phyloP scores from a whole-genome alignment of 2,329 filamentous ascomycete species.

The Lecanicillium sp. region DNA sequence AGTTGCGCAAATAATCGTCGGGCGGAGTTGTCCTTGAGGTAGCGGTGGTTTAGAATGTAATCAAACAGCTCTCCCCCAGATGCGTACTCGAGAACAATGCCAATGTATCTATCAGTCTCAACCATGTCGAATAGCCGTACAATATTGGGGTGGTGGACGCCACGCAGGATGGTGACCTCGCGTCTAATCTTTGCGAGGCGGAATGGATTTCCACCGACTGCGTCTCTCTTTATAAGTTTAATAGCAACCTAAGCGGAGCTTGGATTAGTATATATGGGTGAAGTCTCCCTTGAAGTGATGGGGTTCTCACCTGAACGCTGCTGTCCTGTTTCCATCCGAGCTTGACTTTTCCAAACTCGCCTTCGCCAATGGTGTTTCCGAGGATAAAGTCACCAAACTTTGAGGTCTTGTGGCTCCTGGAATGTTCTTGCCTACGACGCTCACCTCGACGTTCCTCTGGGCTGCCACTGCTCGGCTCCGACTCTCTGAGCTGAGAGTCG shows the following conservation, averaged over 20 bases:
- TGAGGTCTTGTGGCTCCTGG: slow-evolving; percentile 51
- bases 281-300: neutral
- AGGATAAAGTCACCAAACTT: slow-evolving; percentile 95
- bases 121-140: slow-evolving; percentile 97
- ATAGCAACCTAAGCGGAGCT: slow-evolving; percentile 69
- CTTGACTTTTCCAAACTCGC: slow-evolving; percentile 98
- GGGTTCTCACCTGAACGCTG: slow-evolving; percentile 59
- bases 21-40: slow-evolving; percentile 88
- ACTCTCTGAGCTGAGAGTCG: slow-evolving; percentile 26
- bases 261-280: slow-evolving; percentile 10
- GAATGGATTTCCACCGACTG: slow-evolving; percentile 77
- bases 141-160: slow-evolving; percentile 91
- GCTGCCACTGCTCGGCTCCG: slow-evolving; percentile 36
- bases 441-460: slow-evolving; percentile 39
- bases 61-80: slow-evolving; percentile 97
- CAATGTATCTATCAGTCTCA: slow-evolving; percentile 93
- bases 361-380: slow-evolving; percentile 92
- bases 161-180: slow-evolving; percentile 84
- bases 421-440: slow-evolving; percentile 52
- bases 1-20: slow-evolving; percentile 90
- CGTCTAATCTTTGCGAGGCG: slow-evolving; percentile 94
- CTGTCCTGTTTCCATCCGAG: slow-evolving; percentile 97
- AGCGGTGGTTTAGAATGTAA: slow-evolving; percentile 94
- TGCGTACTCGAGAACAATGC: slow-evolving; percentile 96
- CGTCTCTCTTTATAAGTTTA: slow-evolving; percentile 92